Percentiles rank a stretch among this genome's conserved stretches.
These are phyloP conservation scores for Paecilomyces variotii DNA, from an alignment of 2,329 filamentous ascomycete genomes.

Conservation along the genomic window DNA sequence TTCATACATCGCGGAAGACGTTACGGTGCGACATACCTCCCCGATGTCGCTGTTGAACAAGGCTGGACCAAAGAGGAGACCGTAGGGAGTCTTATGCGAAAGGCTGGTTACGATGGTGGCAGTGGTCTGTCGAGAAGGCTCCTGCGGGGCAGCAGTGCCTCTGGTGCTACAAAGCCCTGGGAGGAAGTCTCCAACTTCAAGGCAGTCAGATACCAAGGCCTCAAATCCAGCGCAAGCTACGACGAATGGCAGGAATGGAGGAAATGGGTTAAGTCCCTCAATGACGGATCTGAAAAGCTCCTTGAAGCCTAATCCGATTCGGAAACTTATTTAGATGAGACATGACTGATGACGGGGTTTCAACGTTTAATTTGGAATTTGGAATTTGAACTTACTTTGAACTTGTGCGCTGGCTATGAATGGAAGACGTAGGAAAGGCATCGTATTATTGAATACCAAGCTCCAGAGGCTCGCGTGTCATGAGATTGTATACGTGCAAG, in stretches of 20 bases:
- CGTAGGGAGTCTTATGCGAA: conserved; percentile 79
- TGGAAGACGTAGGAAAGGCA: neutral
- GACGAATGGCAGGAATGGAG: conserved; percentile 72
- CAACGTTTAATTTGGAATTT: neutral
- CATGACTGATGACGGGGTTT: neutral
- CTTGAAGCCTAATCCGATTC: conserved; percentile 1
- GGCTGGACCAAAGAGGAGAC: conserved; percentile 94
- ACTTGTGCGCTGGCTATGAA: neutral
- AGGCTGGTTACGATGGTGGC: conserved; percentile 79
- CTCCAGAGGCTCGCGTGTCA: neutral
- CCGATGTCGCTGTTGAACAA: conserved; percentile 84
- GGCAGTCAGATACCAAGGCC: conserved; percentile 79
- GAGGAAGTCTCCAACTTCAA: conserved; percentile 64
- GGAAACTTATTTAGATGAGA: neutral
- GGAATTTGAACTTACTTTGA: neutral
- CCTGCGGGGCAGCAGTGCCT: conserved; percentile 24
- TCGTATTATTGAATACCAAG: neutral
- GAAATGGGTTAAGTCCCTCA: conserved; percentile 52
- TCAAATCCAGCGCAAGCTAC: conserved; percentile 64
- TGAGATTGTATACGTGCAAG: neutral
- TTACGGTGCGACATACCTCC: conserved; percentile 83
- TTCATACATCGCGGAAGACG: conserved; percentile 67
- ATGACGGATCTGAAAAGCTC: conserved; percentile 20
- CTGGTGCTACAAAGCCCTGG: conserved; percentile 48
- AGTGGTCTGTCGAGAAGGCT: conserved; percentile 30